Conservation (phyloP, 2,329 filamentous ascomycete species). For the Bipolaris victoriae region DNA sequence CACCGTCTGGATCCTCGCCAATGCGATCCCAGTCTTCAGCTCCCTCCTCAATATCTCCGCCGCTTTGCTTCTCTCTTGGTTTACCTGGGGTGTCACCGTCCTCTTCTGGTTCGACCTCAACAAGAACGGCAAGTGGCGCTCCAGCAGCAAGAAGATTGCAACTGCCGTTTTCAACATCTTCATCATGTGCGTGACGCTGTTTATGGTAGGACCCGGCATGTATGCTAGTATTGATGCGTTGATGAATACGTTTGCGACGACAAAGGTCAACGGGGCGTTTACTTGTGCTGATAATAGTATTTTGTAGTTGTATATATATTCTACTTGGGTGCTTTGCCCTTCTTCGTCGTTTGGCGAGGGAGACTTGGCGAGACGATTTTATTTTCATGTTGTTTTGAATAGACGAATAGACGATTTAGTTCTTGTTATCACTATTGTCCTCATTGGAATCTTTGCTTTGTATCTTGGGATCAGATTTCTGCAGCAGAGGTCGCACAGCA, state of each 20-base stretch:
- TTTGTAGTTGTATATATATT: conserved; percentile 18
- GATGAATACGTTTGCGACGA: conserved; percentile 33
- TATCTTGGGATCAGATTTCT: no score
- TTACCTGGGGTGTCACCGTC: conserved; percentile 38
- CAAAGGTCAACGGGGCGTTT: conserved; percentile 36
- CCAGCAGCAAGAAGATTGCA: conserved; percentile 27
- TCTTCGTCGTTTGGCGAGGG: neutral
- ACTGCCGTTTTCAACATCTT: conserved; percentile 29
- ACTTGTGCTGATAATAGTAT: conserved; percentile 38
- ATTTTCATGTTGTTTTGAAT: neutral
- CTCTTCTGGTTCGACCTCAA: conserved; percentile 41
- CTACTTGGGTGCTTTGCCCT: neutral
- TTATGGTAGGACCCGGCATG: conserved; percentile 36
- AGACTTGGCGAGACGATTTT: neutral
- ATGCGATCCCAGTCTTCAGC: conserved; percentile 38
- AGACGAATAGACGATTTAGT: no score
- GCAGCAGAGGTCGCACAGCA: no score
- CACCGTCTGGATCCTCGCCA: conserved; percentile 36
- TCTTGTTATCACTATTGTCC: no score
- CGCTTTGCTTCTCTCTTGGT: conserved; percentile 34
- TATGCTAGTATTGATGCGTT: conserved; percentile 33
- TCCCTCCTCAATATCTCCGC: conserved; percentile 36
- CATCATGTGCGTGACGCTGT: conserved; percentile 30
- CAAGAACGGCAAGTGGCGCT: conserved; percentile 34
- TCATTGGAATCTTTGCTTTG: no score